Conservation (phyloP, 768 basidiomycete species). For the Termitomyces eurrhizus region DNA sequence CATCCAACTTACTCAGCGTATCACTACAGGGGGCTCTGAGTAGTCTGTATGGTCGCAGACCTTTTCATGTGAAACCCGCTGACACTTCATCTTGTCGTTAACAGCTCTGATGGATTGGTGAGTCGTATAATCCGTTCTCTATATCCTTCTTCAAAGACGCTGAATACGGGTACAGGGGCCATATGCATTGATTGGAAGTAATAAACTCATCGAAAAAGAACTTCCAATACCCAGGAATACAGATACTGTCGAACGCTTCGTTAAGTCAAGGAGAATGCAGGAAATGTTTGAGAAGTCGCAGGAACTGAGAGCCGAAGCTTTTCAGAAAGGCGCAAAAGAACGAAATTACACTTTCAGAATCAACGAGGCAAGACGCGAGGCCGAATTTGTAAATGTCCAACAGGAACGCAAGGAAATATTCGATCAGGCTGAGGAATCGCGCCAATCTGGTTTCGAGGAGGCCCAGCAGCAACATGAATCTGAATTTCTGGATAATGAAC, state of each 20-base stretch:
- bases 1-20: background rate
- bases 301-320: background rate
- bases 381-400: background rate
- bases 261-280: background rate
- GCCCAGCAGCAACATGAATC: background rate
- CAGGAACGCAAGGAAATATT: background rate
- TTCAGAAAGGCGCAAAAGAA: background rate
- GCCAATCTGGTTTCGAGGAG: background rate
- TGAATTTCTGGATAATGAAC: background rate
- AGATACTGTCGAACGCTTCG: background rate
- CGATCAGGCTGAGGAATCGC: background rate
- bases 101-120: background rate
- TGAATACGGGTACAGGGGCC: background rate
- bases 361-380: slow-evolving; percentile 3
- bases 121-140: background rate
- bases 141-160: background rate
- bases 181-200: background rate
- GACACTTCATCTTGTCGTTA: background rate
- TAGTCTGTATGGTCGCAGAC: background rate
- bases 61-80: background rate
- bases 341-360: background rate
- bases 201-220: background rate
- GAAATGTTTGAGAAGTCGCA: slow-evolving; percentile 2
- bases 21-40: background rate
- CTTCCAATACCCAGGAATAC: background rate